Conservation (phyloP, 2,329 filamentous ascomycete species). For the Phaeosphaeriaceae sp. region DNA sequence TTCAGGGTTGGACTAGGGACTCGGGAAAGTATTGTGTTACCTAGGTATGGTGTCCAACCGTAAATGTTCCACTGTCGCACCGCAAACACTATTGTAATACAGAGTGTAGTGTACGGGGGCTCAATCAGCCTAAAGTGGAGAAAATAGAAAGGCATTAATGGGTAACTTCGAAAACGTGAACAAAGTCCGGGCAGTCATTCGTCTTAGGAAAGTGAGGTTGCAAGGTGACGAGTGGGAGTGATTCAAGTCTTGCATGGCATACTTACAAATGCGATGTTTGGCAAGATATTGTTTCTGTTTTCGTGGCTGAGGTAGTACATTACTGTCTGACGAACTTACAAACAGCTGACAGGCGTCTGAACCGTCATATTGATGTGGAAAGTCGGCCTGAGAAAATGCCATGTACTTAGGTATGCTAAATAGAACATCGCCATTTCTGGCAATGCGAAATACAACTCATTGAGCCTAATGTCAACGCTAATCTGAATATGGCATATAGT, state of each 20-base stretch:
- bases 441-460: background rate
- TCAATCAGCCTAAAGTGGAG: slow-evolving; percentile 7
- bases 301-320: slow-evolving; percentile 1
- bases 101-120: slow-evolving; percentile 5
- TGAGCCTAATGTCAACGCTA: too few relatives aligned
- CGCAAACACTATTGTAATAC: slow-evolving; percentile 23
- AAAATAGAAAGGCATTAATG: slow-evolving; percentile 10
- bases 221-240: slow-evolving; percentile 19
- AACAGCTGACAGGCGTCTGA: slow-evolving; percentile 13
- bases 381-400: background rate
- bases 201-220: slow-evolving; percentile 25
- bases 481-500: too few relatives aligned
- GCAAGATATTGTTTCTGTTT: slow-evolving; percentile 1
- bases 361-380: background rate
- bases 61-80: slow-evolving; percentile 21
- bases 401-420: background rate
- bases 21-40: slow-evolving; percentile 10
- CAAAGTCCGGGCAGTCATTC: slow-evolving; percentile 5
- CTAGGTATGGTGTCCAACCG: slow-evolving; percentile 11
- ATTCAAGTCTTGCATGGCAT: slow-evolving; percentile 9
- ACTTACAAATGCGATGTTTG: slow-evolving; percentile 6
- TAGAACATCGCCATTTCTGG: slow-evolving; percentile 2
- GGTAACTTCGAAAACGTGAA: slow-evolving; percentile 11
- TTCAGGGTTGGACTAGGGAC: background rate
- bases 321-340: slow-evolving; percentile 1